These are phyloP conservation scores for Stephania cephalantha DNA, from an alignment of 164 flowering plant species.

Conservation along the genomic window DNA sequence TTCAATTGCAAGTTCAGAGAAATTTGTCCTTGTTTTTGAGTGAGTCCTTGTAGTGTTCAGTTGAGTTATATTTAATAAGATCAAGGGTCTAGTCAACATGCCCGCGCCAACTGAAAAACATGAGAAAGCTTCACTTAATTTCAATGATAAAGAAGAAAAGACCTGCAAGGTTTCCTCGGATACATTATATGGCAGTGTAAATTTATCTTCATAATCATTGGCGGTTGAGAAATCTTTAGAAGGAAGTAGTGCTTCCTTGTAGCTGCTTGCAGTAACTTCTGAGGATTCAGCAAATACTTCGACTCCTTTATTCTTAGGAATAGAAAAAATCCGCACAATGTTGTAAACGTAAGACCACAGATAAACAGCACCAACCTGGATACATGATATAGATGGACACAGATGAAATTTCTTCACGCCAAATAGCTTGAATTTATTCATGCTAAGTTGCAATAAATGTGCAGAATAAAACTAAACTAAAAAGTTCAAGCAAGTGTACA, in stretches of 20 bases:
- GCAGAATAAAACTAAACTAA: neutral
- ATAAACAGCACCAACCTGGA: slow-evolving; percentile 62
- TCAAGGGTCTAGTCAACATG: neutral
- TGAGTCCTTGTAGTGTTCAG: neutral
- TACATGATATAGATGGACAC: neutral
- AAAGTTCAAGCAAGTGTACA: neutral
- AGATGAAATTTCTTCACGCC: neutral
- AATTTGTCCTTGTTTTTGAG: too few species aligned
- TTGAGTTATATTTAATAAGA: neutral
- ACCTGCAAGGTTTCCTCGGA: neutral
- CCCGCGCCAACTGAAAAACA: neutral
- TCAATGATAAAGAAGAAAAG: neutral
- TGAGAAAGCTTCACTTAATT: neutral
- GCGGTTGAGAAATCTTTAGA: slow-evolving; percentile 10
- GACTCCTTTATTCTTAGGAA: slow-evolving; percentile 11
- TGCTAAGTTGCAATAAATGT: neutral
- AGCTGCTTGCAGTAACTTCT: slow-evolving; percentile 10
- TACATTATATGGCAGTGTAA: neutral
- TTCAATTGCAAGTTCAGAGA: too few species aligned
- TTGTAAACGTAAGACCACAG: slow-evolving; percentile 73
- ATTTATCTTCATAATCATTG: slow-evolving; percentile 15
- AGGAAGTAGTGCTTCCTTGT: slow-evolving; percentile 27
- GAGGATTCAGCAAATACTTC: slow-evolving; percentile 22
- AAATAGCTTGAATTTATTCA: neutral
- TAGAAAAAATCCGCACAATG: slow-evolving; percentile 42